Conservation (phyloP, 2,329 filamentous ascomycete genomes). For the Penicillium sumatraense region DNA sequence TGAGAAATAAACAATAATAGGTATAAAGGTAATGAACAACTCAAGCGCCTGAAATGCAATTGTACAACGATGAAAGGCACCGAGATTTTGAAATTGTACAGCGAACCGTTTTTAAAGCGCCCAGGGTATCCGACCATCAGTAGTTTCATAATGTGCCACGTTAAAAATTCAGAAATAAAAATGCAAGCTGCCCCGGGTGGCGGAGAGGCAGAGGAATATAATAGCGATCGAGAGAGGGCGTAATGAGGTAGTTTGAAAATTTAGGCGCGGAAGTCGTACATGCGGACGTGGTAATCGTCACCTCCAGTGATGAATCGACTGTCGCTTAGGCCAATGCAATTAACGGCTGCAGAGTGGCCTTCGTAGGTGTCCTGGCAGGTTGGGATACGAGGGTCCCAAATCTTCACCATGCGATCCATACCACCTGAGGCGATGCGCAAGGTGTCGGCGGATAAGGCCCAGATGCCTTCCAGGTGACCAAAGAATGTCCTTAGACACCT, state of each 20-base stretch:
- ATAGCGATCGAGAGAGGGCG: constrained; percentile 1
- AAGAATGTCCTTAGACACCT: constrained; percentile 91
- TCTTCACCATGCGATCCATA: constrained; percentile 93
- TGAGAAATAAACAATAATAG: background rate
- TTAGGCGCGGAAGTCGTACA: constrained; percentile 73
- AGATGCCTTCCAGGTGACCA: constrained; percentile 94
- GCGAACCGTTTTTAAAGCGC: constrained; percentile 10
- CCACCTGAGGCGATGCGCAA: constrained; percentile 85
- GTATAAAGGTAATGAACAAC: background rate
- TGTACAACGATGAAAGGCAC: background rate
- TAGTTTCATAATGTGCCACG: constrained; percentile 13
- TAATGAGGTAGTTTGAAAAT: background rate
- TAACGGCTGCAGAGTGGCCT: constrained; percentile 87
- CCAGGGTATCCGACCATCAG: constrained; percentile 26
- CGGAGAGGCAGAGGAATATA: constrained; percentile 7
- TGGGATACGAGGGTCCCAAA: constrained; percentile 90
- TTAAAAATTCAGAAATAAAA: background rate
- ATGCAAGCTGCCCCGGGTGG: constrained; percentile 1
- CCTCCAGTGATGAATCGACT: constrained; percentile 87
- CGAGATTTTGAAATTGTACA: constrained; percentile 9
- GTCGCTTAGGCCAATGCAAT: constrained; percentile 89
- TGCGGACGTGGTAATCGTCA: constrained; percentile 87
- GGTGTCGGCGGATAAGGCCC: constrained; percentile 88
- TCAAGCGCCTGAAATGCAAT: constrained; percentile 6
- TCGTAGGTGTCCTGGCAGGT: constrained; percentile 92